phyloP scores from a whole-genome alignment of 2,329 filamentous ascomycete species.

The Xylariaceae sp. region DNA sequence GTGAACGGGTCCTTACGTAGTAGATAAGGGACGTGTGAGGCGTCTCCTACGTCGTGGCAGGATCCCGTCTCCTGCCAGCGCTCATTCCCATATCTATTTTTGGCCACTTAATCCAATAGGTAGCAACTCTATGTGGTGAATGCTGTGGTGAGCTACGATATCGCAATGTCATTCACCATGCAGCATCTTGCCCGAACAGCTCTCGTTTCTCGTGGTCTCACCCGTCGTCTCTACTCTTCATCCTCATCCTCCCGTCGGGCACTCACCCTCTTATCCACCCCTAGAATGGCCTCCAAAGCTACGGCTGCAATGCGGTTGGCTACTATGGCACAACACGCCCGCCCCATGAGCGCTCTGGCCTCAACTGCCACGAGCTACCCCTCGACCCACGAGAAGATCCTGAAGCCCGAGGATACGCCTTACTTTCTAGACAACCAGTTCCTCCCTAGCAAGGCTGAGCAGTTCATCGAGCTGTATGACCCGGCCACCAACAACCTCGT shows the following conservation, averaged over 20 bases:
- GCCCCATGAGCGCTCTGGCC: slow-evolving; percentile 48
- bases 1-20: neutral
- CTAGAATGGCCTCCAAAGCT: slow-evolving; percentile 37
- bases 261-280: slow-evolving; percentile 14
- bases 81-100: neutral
- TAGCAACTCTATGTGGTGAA: slow-evolving; percentile 1
- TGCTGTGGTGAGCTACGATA: slow-evolving; percentile 7
- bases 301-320: slow-evolving; percentile 51
- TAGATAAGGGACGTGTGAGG: neutral
- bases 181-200: slow-evolving; percentile 31
- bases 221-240: slow-evolving; percentile 27
- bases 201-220: slow-evolving; percentile 26
- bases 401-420: slow-evolving; percentile 64
- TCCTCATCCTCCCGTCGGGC: slow-evolving; percentile 12
- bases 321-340: slow-evolving; percentile 53
- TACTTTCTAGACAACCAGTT: slow-evolving; percentile 84
- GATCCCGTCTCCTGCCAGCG: neutral
- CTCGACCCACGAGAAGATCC: slow-evolving; percentile 66
- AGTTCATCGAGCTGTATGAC: slow-evolving; percentile 77
- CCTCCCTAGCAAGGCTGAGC: slow-evolving; percentile 59
- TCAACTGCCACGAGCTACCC: slow-evolving; percentile 61
- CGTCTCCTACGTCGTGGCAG: no score
- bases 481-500: slow-evolving; percentile 83
- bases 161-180: slow-evolving; percentile 23
- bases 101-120: neutral